Evolutionary conservation across 177 flowering plant species (phyloP), one percentile per base, ranked within the genome.

Genomic region (Vitis hybrid): DNA sequence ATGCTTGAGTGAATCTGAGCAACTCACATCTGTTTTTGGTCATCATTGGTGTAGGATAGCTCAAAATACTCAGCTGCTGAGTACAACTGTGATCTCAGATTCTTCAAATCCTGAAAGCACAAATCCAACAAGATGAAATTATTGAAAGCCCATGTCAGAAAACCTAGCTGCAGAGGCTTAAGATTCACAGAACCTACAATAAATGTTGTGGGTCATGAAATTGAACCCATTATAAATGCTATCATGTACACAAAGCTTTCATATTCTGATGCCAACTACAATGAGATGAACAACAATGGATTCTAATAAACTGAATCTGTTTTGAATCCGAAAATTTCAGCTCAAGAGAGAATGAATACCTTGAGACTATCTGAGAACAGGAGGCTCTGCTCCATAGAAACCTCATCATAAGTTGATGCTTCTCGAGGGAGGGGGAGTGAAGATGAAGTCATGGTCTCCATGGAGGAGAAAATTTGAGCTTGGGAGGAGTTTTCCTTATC

Each of bases 61-160:
- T 95, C 99, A 75, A 95, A 93, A 74, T 93, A 91, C 74, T 95
- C 98, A 2, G 98, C 99, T 52, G 98, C 99, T 21, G 98, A 91
- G 78, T 95, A 95, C 69, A 95, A 66, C 71, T 93, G 99, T 51
- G 89, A 74, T 77, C 94, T 88, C 78, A 95, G 76, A 81, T 88
- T 91, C 79, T 89, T 95, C 87, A 94, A 82, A 79, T 93, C 99
- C 99, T 94, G 84, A 56, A 80, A 73, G 64, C 26, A 21, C 49
- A 71, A 53, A 55, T 21, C 52, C 70, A 68, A 7, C 13, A 50
- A n/a, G 18, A 60, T n/a, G 19, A 22, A 64, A 49, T 14, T 16
- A 10, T 5, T 0, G 59, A n/a, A 51, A 10, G 8, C 18, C 39
- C 22, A 10, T 4, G 29, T 60, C 10, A 26, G 39, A 33, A 26